Conservation (phyloP, 148 eudicot species). For the Spergularia marina region DNA sequence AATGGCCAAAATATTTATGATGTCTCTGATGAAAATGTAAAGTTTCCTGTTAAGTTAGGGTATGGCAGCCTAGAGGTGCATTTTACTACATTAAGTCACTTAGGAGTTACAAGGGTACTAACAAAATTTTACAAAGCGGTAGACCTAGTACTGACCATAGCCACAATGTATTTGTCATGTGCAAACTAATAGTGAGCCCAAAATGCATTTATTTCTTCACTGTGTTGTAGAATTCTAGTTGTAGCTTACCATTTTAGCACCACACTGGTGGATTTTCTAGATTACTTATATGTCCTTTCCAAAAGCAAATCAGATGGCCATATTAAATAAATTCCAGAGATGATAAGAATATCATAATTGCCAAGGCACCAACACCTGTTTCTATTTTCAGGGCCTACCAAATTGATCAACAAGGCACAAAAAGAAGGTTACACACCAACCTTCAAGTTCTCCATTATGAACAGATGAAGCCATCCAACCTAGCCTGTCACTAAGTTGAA, state of each 20-base stretch:
- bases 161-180: background rate
- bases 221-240: background rate
- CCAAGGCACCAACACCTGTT: background rate
- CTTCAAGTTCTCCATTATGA: conserved; percentile 86
- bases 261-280: background rate
- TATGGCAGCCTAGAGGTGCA: background rate
- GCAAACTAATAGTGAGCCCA: background rate
- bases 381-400: background rate
- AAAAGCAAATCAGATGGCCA: background rate
- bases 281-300: background rate
- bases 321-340: background rate
- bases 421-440: conserved; percentile 30
- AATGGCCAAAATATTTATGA: background rate
- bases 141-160: background rate
- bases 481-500: conserved; percentile 48
- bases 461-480: conserved; percentile 97
- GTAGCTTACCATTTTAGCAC: background rate
- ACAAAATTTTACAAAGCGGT: too few relatives aligned
- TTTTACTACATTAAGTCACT: background rate
- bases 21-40: background rate
- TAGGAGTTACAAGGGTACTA: background rate
- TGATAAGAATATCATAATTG: background rate
- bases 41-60: background rate
- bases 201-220: background rate
- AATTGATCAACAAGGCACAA: background rate